phyloP scores from a whole-genome alignment of 495 filamentous ascomycete genomes.

The Hyaloscypha variabilis region DNA sequence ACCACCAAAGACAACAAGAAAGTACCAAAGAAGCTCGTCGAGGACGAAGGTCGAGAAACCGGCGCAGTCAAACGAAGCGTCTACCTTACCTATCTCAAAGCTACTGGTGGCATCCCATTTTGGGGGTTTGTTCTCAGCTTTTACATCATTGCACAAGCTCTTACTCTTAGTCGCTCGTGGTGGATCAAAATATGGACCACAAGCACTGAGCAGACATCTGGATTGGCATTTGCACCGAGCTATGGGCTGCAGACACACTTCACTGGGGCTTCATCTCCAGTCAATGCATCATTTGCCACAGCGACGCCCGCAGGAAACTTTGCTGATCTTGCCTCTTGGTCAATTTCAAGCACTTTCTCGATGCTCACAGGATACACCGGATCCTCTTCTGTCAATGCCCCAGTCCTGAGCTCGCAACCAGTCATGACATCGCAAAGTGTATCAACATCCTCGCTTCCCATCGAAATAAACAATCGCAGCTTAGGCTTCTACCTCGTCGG shows the following conservation, averaged over 20 bases:
- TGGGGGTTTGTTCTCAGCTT: slow-evolving; percentile 22
- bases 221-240: slow-evolving; percentile 19
- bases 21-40: slow-evolving; percentile 49
- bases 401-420: not conserved
- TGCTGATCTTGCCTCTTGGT: not conserved
- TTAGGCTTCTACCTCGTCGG: slow-evolving; percentile 66
- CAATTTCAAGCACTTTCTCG: not conserved
- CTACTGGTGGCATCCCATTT: slow-evolving; percentile 46
- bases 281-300: not conserved
- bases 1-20: slow-evolving; percentile 6
- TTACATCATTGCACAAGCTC: slow-evolving; percentile 21
- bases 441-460: slow-evolving; percentile 3
- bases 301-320: not conserved
- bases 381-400: not conserved
- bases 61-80: slow-evolving; percentile 54
- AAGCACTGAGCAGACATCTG: slow-evolving; percentile 32
- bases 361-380: not conserved
- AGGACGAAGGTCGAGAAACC: slow-evolving; percentile 56
- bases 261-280: not conserved
- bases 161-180: slow-evolving; percentile 21
- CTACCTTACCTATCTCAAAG: slow-evolving; percentile 55
- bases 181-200: slow-evolving; percentile 34
- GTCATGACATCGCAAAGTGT: not conserved
- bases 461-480: slow-evolving; percentile 19
- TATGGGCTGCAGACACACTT: slow-evolving; percentile 19